These are phyloP conservation scores for Biscogniauxia marginata DNA, from an alignment of 2,329 filamentous ascomycete species.

Conservation along the genomic window DNA sequence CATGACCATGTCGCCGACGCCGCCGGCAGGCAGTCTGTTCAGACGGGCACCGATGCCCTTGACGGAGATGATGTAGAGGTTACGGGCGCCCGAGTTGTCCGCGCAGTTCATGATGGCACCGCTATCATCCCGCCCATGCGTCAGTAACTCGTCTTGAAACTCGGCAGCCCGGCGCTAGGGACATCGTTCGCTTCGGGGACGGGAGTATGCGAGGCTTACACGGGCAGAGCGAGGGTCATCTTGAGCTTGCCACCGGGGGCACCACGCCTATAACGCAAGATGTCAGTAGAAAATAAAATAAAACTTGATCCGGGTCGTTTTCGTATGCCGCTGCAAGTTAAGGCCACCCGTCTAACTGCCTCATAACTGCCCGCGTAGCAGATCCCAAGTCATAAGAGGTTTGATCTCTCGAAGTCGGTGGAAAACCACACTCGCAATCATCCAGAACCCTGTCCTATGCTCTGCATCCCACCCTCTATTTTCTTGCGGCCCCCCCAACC, in stretches of 20 bases:
- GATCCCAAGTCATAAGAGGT: too few relatives aligned
- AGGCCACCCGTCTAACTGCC: background rate
- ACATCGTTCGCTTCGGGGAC: slow-evolving; percentile 19
- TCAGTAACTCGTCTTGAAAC: slow-evolving; percentile 11
- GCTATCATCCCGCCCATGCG: slow-evolving; percentile 46
- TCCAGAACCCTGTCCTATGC: too few relatives aligned
- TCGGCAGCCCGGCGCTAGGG: background rate
- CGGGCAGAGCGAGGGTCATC: slow-evolving; percentile 99
- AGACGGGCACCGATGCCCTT: slow-evolving; percentile 97
- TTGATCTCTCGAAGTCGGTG: too few relatives aligned
- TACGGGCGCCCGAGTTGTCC: slow-evolving; percentile 98
- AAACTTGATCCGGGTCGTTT: background rate
- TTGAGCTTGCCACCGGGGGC: slow-evolving; percentile 99
- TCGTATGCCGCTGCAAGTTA: background rate
- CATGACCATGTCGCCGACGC: slow-evolving; percentile 99
- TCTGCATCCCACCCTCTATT: too few relatives aligned
- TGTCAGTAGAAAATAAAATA: slow-evolving; percentile 18
- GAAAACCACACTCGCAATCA: too few relatives aligned
- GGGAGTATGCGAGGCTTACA: slow-evolving; percentile 67
- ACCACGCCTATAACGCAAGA: slow-evolving; percentile 60
- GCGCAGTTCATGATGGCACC: slow-evolving; percentile 99
- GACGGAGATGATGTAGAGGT: slow-evolving; percentile 99
- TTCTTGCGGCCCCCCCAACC: too few relatives aligned
- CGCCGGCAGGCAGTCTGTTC: slow-evolving; percentile 94
- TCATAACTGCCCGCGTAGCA: too few relatives aligned